Conservation (phyloP, 2,329 filamentous ascomycete species). For the Lithohypha guttulata region DNA sequence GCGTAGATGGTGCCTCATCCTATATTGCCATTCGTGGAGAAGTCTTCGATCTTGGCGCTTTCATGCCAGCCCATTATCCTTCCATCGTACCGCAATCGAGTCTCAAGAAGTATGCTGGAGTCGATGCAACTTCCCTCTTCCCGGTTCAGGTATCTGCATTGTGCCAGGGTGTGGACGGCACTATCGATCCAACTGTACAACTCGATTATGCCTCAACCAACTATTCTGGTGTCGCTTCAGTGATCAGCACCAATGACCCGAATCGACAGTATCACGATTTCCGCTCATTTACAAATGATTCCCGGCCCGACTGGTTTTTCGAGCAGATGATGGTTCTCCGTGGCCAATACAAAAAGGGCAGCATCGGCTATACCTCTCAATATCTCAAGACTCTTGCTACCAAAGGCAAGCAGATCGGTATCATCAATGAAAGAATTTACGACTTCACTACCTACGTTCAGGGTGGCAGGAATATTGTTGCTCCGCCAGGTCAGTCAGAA, state of each 20-base stretch:
- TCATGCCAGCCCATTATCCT: slow-evolving; percentile 69
- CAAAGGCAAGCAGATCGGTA: slow-evolving; percentile 60
- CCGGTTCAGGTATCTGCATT: slow-evolving; percentile 89
- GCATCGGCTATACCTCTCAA: slow-evolving; percentile 67
- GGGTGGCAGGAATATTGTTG: slow-evolving; percentile 59
- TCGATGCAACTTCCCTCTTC: slow-evolving; percentile 80
- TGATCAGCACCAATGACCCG: slow-evolving; percentile 55
- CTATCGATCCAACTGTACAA: slow-evolving; percentile 61
- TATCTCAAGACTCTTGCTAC: slow-evolving; percentile 62
- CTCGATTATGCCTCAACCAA: slow-evolving; percentile 76
- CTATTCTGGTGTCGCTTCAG: slow-evolving; percentile 53
- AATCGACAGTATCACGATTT: slow-evolving; percentile 89
- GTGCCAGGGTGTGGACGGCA: slow-evolving; percentile 64
- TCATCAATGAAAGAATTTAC: slow-evolving; percentile 70
- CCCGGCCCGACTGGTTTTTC: slow-evolving; percentile 80
- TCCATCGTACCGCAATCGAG: slow-evolving; percentile 48
- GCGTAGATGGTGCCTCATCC: slow-evolving; percentile 52
- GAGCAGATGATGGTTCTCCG: slow-evolving; percentile 76
- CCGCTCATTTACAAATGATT: slow-evolving; percentile 70
- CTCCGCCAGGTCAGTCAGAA: slow-evolving; percentile 41
- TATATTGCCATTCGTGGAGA: slow-evolving; percentile 79
- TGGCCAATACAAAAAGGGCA: slow-evolving; percentile 72
- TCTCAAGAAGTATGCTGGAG: slow-evolving; percentile 71
- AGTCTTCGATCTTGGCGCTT: slow-evolving; percentile 71
- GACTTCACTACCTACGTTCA: slow-evolving; percentile 75